Conservation (phyloP, 371 early-diverging fungal genomes). For the Mortierella sp. region DNA sequence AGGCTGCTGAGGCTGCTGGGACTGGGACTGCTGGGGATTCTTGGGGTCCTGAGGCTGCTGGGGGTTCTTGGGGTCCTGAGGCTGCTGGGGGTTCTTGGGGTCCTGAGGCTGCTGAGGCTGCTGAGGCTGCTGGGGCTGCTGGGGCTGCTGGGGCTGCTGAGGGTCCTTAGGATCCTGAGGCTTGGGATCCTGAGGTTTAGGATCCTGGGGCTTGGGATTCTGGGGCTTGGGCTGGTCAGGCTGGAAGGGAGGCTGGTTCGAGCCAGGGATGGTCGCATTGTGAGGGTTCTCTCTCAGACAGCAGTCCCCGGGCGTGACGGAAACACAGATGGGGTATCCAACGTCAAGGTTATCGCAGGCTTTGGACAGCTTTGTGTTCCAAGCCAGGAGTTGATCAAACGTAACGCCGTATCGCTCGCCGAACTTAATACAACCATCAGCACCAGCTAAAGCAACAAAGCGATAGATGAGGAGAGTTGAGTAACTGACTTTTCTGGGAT, state of each 20-base stretch:
- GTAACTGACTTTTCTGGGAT: too few species aligned
- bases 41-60: neutral
- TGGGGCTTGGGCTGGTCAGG: neutral
- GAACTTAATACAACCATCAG: slow-evolving; percentile 13
- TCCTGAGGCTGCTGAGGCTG: neutral
- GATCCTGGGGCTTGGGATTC: neutral
- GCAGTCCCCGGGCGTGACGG: slow-evolving; percentile 7
- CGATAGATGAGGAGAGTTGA: too few species aligned
- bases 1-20: neutral
- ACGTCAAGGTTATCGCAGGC: slow-evolving; percentile 22
- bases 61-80: neutral
- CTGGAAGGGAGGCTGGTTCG: slow-evolving; percentile 3
- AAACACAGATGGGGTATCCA: slow-evolving; percentile 18
- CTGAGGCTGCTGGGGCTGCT: slow-evolving; percentile 1
- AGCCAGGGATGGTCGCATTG: neutral
- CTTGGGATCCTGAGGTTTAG: too few species aligned
- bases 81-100: neutral
- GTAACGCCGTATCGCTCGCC: slow-evolving; percentile 15
- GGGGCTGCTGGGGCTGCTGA: neutral
- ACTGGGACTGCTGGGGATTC: neutral
- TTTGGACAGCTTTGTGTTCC: slow-evolving; percentile 20
- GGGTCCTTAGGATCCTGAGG: neutral
- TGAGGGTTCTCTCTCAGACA: slow-evolving; percentile 13
- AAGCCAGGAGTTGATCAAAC: slow-evolving; percentile 16
- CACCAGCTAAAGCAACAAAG: neutral